Evolutionary conservation across 768 basidiomycete genomes (phyloP), one percentile per base, ranked within the genome.

Genomic region (Russula earlei): DNA sequence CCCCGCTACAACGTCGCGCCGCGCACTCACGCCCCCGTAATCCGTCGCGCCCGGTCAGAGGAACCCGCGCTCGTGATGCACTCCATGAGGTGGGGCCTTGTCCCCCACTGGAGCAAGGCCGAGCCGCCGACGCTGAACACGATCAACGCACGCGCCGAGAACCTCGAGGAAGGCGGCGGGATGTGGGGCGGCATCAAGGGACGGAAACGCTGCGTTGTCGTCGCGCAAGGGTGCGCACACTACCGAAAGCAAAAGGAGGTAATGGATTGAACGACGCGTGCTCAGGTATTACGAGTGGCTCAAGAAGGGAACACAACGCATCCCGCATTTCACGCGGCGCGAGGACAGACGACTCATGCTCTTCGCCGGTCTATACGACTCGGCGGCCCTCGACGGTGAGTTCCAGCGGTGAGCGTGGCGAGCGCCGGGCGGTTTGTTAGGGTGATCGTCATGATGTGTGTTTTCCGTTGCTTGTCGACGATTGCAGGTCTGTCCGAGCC

Each of bases 281-380:
- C 29, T 9, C 58, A 91, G 91, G 29, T 96, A 96, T 68, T 97
- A 91, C 67, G 95, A 99, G 69, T 97, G 95, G 95, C 75, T 90
- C 40, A 85, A 83, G 54, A 90, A 85, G 67, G 87, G 84, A 49
- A 87, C 84, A 65, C 75, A 80, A 40, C 87, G 87, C 62, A 65
- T 89, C 1, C 91, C 94, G 0, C 82, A 95, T 66, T 93, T 91
- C 63, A 83, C 80, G 36, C 87, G 84, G 64, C 81, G 77, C 41
- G 77, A 79, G 42, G 79, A 85, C 55, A 72, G 73, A 20, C 73
- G 70, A 49, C 63, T 94, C 3, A 81, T 97, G 77, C 79, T 93
- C 31, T 76, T 99, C 67, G 94, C 94, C 1, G 94, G 92, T 1
- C 70, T 97, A 1, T 96, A 88, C 64, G 93, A 96, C 60, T 77